These are phyloP conservation scores for Teunomyces kruisii DNA, from an alignment of 805 yeast species.

Conservation along the genomic window DNA sequence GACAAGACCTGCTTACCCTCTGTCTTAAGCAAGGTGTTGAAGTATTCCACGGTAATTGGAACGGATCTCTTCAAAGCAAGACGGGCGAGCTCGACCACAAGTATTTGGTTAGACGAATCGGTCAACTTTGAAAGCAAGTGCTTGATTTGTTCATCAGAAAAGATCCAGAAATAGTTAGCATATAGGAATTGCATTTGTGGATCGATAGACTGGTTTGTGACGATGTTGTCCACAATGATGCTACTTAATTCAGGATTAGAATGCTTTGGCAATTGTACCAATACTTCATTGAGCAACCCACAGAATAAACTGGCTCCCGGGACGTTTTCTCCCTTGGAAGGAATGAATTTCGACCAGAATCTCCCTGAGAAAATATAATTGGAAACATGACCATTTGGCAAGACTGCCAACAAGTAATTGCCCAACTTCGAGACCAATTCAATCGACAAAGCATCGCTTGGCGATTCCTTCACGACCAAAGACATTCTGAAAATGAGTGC, in stretches of 20 bases:
- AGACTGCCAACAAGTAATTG: conserved; percentile 23
- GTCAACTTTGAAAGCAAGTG: conserved; percentile 6
- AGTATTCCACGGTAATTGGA: neutral
- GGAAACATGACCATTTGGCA: conserved; percentile 12
- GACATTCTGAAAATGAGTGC: conserved; percentile 18
- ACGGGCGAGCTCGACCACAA: conserved; percentile 5
- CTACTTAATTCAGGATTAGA: conserved; percentile 11
- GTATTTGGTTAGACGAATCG: neutral
- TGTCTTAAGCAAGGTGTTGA: neutral
- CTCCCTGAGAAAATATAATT: conserved; percentile 17
- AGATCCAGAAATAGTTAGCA: conserved; percentile 24
- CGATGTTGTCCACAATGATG: conserved; percentile 10
- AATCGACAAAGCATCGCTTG: conserved; percentile 20
- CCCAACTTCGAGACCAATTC: conserved; percentile 47
- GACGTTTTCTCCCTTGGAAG: neutral
- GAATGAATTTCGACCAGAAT: conserved; percentile 26
- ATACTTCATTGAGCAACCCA: conserved; percentile 34
- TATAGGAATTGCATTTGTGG: conserved; percentile 17
- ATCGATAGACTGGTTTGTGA: neutral
- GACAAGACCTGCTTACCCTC: conserved; percentile 7
- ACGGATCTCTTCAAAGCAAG: conserved; percentile 3
- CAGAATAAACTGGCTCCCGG: conserved; percentile 25
- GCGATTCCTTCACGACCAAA: neutral
- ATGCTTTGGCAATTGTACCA: conserved; percentile 24
- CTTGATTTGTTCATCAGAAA: conserved; percentile 20